Evolutionary conservation across 2,329 filamentous ascomycete species (phyloP), one percentile per base, ranked within the genome.

Genomic region (Dothideomycetes sp.): DNA sequence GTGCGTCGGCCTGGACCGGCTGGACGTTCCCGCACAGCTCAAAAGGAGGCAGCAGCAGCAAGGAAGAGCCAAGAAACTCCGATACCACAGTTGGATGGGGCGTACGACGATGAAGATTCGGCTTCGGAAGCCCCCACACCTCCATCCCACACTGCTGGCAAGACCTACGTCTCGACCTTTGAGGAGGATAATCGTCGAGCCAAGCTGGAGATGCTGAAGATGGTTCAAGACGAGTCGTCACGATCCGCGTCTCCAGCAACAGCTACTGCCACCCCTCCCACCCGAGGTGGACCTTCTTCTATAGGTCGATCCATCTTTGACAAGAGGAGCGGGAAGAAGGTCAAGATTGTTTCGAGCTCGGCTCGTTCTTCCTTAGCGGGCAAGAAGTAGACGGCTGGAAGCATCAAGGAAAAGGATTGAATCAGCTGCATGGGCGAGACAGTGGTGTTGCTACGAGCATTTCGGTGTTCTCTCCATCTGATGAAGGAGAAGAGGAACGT

Each of bases 281-380:
- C 28, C 17, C 24, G 24, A 10, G 10, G 15, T 13, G 29, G 15
- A 8, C 40, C 30, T 15, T 27, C 40, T 27, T 23, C 32, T 4
- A 17, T 41, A 22, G 33, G 32, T 17, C 25, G 33, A 20, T 43
- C 40, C 17, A 37, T 43, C 13, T 37, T 43, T 18, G 40, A 43
- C 27, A 34, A 11, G 18, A 16, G 32, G 6, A 43, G 28, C 11
- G 41, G 41, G n/a, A 46, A 46, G 41, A 46, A 44, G 27, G 41
- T 46, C n/a, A 39, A 31, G 13, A 46, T 46, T 18, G 41, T 46
- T 9, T 46, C 44, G 20, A 35, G 27, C 20, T 17, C 43, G 9
- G 19, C 32, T n/a, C 17, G 13, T 20, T 19, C 77, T 79, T 18
- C 64, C 54, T 45, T 73, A 71, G 13, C 64, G n/a, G n/a, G n/a